These are phyloP conservation scores for Paraurostyla sp. DNA, from an alignment of 73 alveolate species.

Conservation along the genomic window DNA sequence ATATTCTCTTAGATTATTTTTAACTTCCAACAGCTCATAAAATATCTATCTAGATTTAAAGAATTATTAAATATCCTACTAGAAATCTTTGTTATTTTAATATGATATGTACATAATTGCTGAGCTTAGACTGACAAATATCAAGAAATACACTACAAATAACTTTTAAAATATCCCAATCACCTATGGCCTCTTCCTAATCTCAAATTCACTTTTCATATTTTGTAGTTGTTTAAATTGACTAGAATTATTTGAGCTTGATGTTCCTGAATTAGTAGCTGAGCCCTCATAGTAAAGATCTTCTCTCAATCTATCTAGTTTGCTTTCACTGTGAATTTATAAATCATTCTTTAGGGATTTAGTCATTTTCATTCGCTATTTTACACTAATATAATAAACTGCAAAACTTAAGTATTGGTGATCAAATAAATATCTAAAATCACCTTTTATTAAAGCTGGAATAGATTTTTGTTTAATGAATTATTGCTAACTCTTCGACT, in stretches of 20 bases:
- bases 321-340: background rate
- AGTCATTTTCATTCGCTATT: background rate
- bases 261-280: background rate
- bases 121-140: background rate
- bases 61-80: background rate
- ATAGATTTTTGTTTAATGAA: too few relatives aligned
- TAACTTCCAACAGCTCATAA: slow-evolving; percentile 13
- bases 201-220: slow-evolving; percentile 24
- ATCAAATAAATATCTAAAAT: too few relatives aligned
- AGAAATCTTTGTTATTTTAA: background rate
- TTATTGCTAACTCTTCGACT: too few relatives aligned
- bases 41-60: background rate
- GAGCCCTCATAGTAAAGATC: background rate
- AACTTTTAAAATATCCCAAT: slow-evolving; percentile 12
- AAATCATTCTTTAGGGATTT: too few relatives aligned
- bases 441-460: too few relatives aligned
- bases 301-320: background rate
- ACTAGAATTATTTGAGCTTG: slow-evolving; percentile 8
- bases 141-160: background rate
- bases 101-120: background rate
- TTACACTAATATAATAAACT: background rate
- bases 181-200: background rate
- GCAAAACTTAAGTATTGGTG: too few relatives aligned
- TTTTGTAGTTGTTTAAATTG: background rate
- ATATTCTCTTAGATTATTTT: background rate